Conservation (phyloP, 2,329 filamentous ascomycete species). For the Fusarium illudens region DNA sequence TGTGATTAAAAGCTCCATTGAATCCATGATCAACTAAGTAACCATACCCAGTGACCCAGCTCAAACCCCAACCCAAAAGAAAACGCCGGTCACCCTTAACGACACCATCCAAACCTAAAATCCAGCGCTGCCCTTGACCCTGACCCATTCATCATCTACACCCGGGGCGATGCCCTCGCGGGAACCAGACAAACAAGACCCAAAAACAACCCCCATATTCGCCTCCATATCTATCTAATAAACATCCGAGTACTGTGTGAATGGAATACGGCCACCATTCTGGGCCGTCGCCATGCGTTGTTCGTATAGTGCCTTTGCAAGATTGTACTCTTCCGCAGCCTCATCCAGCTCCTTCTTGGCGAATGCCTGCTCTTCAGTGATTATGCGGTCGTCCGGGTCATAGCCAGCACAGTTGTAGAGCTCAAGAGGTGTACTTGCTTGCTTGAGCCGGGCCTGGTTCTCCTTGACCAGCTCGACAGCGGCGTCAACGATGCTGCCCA, state of each 20-base stretch:
- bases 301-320: not conserved
- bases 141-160: too few relatives aligned
- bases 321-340: not conserved
- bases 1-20: not conserved
- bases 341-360: not conserved
- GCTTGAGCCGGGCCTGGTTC: not conserved
- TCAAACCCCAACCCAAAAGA: not conserved
- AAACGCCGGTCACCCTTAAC: not conserved
- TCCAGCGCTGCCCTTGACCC: not conserved
- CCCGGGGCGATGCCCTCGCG: not conserved
- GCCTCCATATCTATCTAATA: not conserved
- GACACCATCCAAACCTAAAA: not conserved
- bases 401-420: constrained; percentile 17
- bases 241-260: not conserved
- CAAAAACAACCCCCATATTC: not conserved
- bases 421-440: constrained; percentile 3
- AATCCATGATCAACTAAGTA: too few relatives aligned
- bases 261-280: not conserved
- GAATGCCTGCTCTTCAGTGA: not conserved
- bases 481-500: not conserved
- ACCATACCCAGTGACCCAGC: too few relatives aligned
- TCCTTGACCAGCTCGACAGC: not conserved
- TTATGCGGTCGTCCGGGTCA: not conserved
- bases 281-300: not conserved
- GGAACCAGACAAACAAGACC: not conserved